Percentiles rank a stretch among this genome's conserved stretches.
These are phyloP conservation scores for Thielaviopsis populi DNA, from an alignment of 2,329 filamentous ascomycete genomes.

Conservation along the genomic window DNA sequence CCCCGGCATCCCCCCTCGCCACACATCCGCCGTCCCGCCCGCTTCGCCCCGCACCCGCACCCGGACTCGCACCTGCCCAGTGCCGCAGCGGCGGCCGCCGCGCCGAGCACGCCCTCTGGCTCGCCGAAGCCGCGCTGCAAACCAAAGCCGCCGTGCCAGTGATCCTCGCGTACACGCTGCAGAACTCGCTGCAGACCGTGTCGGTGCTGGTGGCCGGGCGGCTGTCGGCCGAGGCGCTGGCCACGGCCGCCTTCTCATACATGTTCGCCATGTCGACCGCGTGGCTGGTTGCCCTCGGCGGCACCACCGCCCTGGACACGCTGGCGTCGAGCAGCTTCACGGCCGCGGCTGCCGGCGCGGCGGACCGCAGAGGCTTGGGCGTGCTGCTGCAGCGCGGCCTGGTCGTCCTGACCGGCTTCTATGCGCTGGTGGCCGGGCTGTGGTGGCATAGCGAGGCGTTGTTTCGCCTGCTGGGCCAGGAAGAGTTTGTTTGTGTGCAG, in stretches of 20 bases:
- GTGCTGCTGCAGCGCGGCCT: constrained; percentile 64
- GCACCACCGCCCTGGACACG: constrained; percentile 75
- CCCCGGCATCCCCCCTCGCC: background rate
- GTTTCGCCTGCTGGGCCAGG: constrained; percentile 61
- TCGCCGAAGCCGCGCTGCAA: constrained; percentile 50
- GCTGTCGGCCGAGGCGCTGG: constrained; percentile 62
- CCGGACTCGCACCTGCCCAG: background rate
- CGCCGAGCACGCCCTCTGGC: constrained; percentile 22
- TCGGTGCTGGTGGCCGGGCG: constrained; percentile 72
- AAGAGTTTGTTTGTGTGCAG: constrained; percentile 59
- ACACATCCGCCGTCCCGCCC: background rate
- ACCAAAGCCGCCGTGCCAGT: constrained; percentile 58
- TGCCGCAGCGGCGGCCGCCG: background rate
- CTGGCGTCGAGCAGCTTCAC: constrained; percentile 73
- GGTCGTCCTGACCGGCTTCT: constrained; percentile 56
- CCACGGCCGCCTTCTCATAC: constrained; percentile 73
- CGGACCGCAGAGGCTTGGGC: constrained; percentile 63
- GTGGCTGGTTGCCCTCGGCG: constrained; percentile 74
- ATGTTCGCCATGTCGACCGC: constrained; percentile 89
- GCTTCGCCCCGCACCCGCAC: background rate
- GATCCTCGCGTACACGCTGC: constrained; percentile 70
- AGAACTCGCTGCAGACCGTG: constrained; percentile 71
- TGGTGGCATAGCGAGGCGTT: constrained; percentile 64
- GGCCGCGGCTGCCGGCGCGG: constrained; percentile 60
- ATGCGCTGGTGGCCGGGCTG: constrained; percentile 53